Conservation (phyloP, 371 early-diverging fungal species). For the Rhizopus delemar region DNA sequence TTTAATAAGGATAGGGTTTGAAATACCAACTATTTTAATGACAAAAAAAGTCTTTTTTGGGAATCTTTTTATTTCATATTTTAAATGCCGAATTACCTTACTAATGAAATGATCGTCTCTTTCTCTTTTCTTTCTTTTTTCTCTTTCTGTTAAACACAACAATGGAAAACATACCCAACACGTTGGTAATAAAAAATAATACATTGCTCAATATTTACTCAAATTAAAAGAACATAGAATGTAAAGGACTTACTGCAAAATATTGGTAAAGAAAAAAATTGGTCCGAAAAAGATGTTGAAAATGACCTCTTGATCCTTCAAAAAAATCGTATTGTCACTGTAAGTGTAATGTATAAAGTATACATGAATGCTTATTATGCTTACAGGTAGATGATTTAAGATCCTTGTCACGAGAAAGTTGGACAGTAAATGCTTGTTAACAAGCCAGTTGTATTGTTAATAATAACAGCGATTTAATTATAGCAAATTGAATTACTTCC, state of each 20-base stretch:
- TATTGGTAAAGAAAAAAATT: slow-evolving; percentile 39
- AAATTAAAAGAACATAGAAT: slow-evolving; percentile 8
- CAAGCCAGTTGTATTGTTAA: neutral
- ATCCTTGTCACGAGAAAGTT: slow-evolving; percentile 48
- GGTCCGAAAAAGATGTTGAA: slow-evolving; percentile 43
- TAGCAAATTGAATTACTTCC: slow-evolving; percentile 51
- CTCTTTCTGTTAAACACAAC: neutral
- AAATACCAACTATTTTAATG: too few species aligned
- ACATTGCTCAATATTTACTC: neutral
- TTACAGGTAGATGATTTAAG: slow-evolving; percentile 42
- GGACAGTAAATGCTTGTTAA: slow-evolving; percentile 41
- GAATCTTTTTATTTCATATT: too few species aligned
- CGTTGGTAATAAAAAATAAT: neutral
- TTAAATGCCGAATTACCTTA: too few species aligned
- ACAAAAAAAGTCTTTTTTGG: too few species aligned
- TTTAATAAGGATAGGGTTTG: too few species aligned
- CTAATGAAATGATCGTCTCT: too few species aligned
- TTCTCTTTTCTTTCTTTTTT: too few species aligned
- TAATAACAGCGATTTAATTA: neutral
- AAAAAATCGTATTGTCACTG: slow-evolving; percentile 39
- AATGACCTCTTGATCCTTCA: slow-evolving; percentile 42
- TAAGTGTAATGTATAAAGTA: neutral
- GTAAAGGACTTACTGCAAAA: slow-evolving; percentile 12
- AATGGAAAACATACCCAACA: neutral
- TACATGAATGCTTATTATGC: neutral